These are phyloP conservation scores for Xeromyces bisporus DNA, from an alignment of 495 filamentous ascomycete genomes.

Conservation along the genomic window DNA sequence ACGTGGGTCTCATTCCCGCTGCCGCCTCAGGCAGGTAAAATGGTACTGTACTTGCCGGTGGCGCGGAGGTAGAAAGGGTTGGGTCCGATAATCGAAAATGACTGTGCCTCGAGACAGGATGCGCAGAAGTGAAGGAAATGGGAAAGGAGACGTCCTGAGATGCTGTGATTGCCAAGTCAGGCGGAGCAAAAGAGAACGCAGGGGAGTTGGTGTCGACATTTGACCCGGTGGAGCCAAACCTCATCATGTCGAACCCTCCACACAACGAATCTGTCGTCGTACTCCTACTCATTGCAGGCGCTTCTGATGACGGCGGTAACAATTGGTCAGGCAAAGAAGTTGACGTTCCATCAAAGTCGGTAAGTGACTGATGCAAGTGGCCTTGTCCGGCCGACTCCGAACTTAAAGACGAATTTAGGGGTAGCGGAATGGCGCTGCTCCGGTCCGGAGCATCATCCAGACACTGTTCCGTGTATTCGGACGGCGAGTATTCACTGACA, in stretches of 20 bases:
- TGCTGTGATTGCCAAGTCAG: conserved; percentile 17
- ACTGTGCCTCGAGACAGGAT: conserved; percentile 11
- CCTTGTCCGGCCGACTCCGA: conserved; percentile 12
- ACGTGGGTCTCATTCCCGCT: conserved; percentile 19
- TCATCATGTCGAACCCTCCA: conserved; percentile 27
- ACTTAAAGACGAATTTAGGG: conserved; percentile 15
- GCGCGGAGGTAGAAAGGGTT: conserved; percentile 14
- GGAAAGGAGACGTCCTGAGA: conserved; percentile 9
- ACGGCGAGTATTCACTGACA: conserved; percentile 27
- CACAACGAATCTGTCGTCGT: conserved; percentile 28
- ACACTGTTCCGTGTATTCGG: conserved; percentile 24
- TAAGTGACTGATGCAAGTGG: conserved; percentile 6
- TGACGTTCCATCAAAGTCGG: conserved; percentile 5
- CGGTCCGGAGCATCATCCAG: conserved; percentile 15
- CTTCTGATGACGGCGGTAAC: conserved; percentile 6
- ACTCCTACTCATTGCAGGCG: conserved; percentile 30
- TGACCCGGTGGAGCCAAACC: conserved; percentile 23
- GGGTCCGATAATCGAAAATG: background rate
- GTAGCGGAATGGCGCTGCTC: conserved; percentile 12
- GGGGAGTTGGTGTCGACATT: conserved; percentile 17
- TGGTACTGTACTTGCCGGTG: conserved; percentile 13
- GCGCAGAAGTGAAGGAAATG: conserved; percentile 13
- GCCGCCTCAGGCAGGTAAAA: conserved; percentile 9
- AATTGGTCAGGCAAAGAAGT: conserved; percentile 9
- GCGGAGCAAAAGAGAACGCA: conserved; percentile 14